Conservation (phyloP, 1,139 yeast genomes). For the Pichia sp. region DNA sequence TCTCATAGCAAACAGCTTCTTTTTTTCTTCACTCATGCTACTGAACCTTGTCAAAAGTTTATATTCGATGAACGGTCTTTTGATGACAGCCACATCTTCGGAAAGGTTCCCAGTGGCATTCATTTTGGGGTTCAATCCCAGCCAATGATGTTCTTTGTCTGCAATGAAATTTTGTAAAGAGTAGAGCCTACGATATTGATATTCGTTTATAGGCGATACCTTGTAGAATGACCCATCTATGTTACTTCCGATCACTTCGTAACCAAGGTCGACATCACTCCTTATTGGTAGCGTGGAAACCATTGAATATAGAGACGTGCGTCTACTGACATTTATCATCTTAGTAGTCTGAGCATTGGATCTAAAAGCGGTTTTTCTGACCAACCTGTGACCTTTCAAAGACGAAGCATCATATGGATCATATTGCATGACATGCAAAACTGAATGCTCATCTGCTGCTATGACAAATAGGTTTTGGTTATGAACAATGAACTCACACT, state of each 20-base stretch:
- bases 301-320: conserved; percentile 23
- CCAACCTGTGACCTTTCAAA: conserved; percentile 67
- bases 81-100: conserved; percentile 24
- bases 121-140: conserved; percentile 77
- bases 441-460: conserved; percentile 63
- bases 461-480: conserved; percentile 63
- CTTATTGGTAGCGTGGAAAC: conserved; percentile 20
- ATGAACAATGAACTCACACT: conserved; percentile 62
- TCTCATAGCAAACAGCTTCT: conserved; percentile 45
- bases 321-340: conserved; percentile 30
- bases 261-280: conserved; percentile 28
- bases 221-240: conserved; percentile 73
- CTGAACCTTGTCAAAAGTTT: conserved; percentile 48
- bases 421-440: conserved; percentile 73
- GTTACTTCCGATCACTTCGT: conserved; percentile 62
- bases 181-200: conserved; percentile 71
- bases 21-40: conserved; percentile 49
- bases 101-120: conserved; percentile 51
- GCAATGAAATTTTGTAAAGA: conserved; percentile 81
- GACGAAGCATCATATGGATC: conserved; percentile 91
- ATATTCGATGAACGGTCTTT: conserved; percentile 44
- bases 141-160: conserved; percentile 65
- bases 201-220: conserved; percentile 71
- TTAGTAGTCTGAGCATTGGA: conserved; percentile 56
- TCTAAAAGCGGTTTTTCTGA: conserved; percentile 66